Conservation (phyloP, 2,329 filamentous ascomycete genomes). For the Aspergillus unguis region DNA sequence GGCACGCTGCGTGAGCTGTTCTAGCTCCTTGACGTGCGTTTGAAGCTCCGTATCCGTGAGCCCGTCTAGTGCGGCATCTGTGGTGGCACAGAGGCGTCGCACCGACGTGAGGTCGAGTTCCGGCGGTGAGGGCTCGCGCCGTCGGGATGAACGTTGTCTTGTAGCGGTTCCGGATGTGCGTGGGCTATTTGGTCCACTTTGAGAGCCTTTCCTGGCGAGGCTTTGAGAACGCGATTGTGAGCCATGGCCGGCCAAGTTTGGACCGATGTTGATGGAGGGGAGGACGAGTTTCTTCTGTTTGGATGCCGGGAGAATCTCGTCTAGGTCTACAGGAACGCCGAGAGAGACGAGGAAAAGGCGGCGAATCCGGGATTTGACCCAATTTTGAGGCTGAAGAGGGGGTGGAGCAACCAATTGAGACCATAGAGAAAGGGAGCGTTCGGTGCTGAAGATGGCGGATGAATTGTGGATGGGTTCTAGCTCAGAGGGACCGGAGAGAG, state of each 20-base stretch:
- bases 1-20: slow-evolving; percentile 67
- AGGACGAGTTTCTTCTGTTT: slow-evolving; percentile 98
- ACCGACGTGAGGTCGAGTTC: slow-evolving; percentile 76
- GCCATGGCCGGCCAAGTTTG: slow-evolving; percentile 57
- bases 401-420: slow-evolving; percentile 93
- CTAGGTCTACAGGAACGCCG: slow-evolving; percentile 91
- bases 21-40: slow-evolving; percentile 66
- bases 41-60: slow-evolving; percentile 75
- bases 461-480: slow-evolving; percentile 42
- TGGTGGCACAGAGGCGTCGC: slow-evolving; percentile 75
- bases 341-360: slow-evolving; percentile 93
- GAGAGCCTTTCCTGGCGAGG: slow-evolving; percentile 30
- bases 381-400: slow-evolving; percentile 91
- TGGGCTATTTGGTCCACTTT: slow-evolving; percentile 21
- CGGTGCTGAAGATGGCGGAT: slow-evolving; percentile 70
- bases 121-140: slow-evolving; percentile 61
- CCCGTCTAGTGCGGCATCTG: slow-evolving; percentile 74
- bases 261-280: slow-evolving; percentile 65
- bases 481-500: slow-evolving; percentile 30
- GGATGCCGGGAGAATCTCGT: slow-evolving; percentile 93
- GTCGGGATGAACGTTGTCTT: slow-evolving; percentile 30
- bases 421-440: slow-evolving; percentile 87
- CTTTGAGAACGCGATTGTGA: slow-evolving; percentile 44
- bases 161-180: slow-evolving; percentile 28
- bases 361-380: slow-evolving; percentile 93